Conservation (phyloP, 2,329 filamentous ascomycete genomes). For the Hortaea sp. region DNA sequence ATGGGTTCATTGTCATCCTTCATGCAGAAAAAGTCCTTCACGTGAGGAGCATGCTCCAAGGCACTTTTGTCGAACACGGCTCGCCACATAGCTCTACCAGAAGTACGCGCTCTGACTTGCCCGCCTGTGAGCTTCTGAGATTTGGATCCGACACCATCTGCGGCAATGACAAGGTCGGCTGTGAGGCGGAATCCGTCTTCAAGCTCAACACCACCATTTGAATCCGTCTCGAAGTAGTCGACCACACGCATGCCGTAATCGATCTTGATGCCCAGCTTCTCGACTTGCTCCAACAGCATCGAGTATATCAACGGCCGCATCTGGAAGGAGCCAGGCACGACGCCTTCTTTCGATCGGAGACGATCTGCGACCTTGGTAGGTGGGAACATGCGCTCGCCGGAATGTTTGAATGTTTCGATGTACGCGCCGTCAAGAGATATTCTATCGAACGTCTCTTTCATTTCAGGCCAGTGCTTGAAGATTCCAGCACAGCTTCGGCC, state of each 20-base stretch:
- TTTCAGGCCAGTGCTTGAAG: conserved; percentile 10
- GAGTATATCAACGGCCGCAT: conserved; percentile 9
- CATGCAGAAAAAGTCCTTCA: conserved; percentile 9
- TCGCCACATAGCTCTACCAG: conserved; percentile 13
- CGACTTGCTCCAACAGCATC: conserved; percentile 12
- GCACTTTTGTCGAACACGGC: conserved; percentile 9
- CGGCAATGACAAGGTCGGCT: conserved; percentile 8
- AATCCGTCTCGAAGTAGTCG: conserved; percentile 3
- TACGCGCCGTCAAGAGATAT: conserved; percentile 10
- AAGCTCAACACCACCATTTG: conserved; percentile 4
- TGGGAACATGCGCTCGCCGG: conserved; percentile 6
- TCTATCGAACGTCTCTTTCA: conserved; percentile 10
- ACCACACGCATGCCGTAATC: conserved; percentile 4
- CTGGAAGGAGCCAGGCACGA: conserved; percentile 25
- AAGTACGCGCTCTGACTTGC: conserved; percentile 7
- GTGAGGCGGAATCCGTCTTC: conserved; percentile 1
- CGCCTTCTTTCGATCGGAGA: conserved; percentile 4
- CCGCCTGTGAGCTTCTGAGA: conserved; percentile 2
- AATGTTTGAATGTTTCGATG: conserved; percentile 10
- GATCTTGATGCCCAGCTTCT: conserved; percentile 10
- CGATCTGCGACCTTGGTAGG: conserved; percentile 1
- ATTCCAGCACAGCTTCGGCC: conserved; percentile 1
- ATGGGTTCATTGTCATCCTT: conserved; percentile 6
- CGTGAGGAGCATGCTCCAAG: conserved; percentile 8
- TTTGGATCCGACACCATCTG: conserved; percentile 5